Percentiles rank a stretch among this genome's conserved stretches.
Conservation (phyloP, 192 early-diverging fungal genomes). For the Podila epicladia region DNA sequence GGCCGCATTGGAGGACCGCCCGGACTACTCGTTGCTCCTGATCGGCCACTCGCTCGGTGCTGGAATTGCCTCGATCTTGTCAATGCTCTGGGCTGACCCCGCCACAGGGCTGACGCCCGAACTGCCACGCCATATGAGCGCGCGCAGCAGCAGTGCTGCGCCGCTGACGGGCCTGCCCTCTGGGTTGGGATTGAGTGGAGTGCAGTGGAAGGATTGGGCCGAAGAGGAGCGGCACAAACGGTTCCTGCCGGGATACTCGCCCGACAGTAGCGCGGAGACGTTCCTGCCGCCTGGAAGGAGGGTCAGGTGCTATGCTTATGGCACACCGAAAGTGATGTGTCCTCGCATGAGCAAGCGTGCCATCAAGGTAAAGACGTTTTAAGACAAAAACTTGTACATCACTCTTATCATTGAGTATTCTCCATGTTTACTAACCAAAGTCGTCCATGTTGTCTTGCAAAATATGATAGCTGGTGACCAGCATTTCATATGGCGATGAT, state of each 20-base stretch:
- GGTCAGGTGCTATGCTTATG: conserved; percentile 58
- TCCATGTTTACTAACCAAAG: too few species aligned
- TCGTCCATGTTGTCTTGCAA: too few species aligned
- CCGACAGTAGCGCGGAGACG: conserved; percentile 10
- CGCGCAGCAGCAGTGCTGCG: background rate
- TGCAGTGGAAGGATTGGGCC: background rate
- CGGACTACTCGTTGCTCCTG: conserved; percentile 54
- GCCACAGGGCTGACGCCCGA: conserved; percentile 53
- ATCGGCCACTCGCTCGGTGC: conserved; percentile 64
- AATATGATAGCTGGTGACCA: conserved; percentile 43
- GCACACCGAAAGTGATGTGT: conserved; percentile 56
- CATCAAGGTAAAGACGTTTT: conserved; percentile 25
- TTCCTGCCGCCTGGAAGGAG: conserved; percentile 55
- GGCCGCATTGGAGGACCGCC: conserved; percentile 50
- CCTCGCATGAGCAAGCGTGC: conserved; percentile 52
- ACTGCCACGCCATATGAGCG: conserved; percentile 16
- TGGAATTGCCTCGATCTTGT: conserved; percentile 58
- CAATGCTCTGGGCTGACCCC: conserved; percentile 54
- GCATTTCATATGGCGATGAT: conserved; percentile 49
- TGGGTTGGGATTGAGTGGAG: background rate
- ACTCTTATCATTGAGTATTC: too few species aligned
- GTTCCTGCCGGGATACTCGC: conserved; percentile 37
- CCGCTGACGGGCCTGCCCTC: background rate
- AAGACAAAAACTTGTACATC: too few species aligned
- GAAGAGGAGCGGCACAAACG: conserved; percentile 1